Evolutionary conservation across 345 rosid genomes (phyloP), one percentile per base, ranked within the genome.

Genomic region (Raphanus sativus): DNA sequence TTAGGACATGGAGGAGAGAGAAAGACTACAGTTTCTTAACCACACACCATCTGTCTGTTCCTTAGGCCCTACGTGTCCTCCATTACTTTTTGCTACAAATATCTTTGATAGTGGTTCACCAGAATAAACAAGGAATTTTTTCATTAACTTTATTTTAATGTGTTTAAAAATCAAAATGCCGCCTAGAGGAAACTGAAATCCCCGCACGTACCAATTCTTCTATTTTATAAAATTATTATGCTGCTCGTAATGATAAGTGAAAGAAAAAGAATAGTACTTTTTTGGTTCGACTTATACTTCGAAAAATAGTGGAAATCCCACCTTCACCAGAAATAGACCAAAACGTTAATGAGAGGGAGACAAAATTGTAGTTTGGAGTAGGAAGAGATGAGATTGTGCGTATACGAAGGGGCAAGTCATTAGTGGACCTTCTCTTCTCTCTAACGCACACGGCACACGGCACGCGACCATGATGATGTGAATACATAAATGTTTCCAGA

Each of bases 1-100:
- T 73, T 67, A 26, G 81, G 81, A 72, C 73, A 72, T 65, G 48
- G 63, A 72, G 36, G 81, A 58, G 71, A 56, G 72, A 77, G 70
- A 62, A 72, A 77, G 75, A 58, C 12, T 21, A n/a, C 52, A 56
- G 77, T 71, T 77, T 52, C 81, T 65, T 71, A 42, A 33, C 42
- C 62, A 42, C 15, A 73, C 77, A 73, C 81, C 73, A 78, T 78
- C 81, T 73, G 81, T 73, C 81, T 78, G 17, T 60, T 78, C 64
- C 21, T 72, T 66, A 0, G 58, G 26, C 77, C 73, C 81, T 73
- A 78, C 81, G 81, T 78, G 77, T 78, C 81, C 58, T 73, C 69
- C 73, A 78, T 78, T 66, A 73, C 69, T 67, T 60, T 65, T 40
- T 59, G 8, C 5, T 48, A 58, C 68, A 78, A 66, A 66, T 71